Evolutionary conservation across 306 rosid species (phyloP), one percentile per base, ranked within the genome.

Genomic region (Malus sylvestris): DNA sequence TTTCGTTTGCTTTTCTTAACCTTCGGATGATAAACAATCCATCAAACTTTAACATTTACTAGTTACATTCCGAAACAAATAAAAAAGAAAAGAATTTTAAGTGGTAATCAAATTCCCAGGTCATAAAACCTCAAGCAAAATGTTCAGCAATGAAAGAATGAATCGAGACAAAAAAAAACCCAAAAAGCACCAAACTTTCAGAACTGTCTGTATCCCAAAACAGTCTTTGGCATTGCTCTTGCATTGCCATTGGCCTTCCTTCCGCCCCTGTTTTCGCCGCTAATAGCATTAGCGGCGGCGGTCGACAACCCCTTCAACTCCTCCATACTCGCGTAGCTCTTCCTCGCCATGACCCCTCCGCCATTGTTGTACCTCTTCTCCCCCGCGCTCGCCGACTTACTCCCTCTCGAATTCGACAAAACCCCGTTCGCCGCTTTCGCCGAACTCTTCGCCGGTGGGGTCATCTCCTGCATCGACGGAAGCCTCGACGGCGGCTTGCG

Each of bases 321-420:
- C 78, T 91, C 90, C 60, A 92, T 64, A 72, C 83, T 86, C 1
- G 93, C 96, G 71, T 89, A 91, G 74, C 97, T 96, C 86, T 92
- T 96, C 80, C 99, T 92, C 15, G 87, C 87, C 88, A 78, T 81
- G 59, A 88, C 52, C 33, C 89, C 64, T 13, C 88, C 77, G 0
- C 64, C 74, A 38, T 70, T 79, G 73, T 19, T 63, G 49, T 79
- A 80, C 81, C 69, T 89, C 79, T 89, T 92, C 69, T 90, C 97
- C 53, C 90, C 93, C 0, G 86, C 88, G 79, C 70, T 88, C 18
- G 93, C 97, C 2, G 99, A 95, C 77, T 83, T 88, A 16, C 93
- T 90, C 71, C 98, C 98, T 75, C 89, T 85, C 19, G 97, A 76
- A 84, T 35, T 90, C 16, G 90, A 81, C 86, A 82, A 40, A 67